Evolutionary conservation across 2,329 filamentous ascomycete genomes (phyloP).

Genomic region (Neonectria ditissima): DNA sequence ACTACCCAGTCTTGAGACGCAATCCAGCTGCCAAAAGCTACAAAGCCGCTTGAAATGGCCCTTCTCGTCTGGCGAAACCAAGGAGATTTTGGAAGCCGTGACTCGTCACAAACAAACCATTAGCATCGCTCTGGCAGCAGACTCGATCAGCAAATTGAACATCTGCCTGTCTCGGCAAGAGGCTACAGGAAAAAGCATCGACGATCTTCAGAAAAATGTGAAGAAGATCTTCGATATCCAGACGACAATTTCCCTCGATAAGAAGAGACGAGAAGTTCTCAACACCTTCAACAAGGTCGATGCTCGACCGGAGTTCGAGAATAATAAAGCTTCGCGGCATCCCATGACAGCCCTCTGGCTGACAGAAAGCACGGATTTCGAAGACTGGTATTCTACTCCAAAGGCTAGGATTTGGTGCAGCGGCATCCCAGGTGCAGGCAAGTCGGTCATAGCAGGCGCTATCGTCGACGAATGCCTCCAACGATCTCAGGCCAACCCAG

Average conservation of each 20-base stretch:
- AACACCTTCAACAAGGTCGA: conserved; percentile 16
- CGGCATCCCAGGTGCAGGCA: conserved; percentile 28
- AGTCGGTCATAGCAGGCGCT: conserved; percentile 14
- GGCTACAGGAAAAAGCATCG: not conserved
- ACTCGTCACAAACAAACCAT: conserved; percentile 24
- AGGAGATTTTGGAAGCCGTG: not conserved
- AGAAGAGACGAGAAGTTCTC: not conserved
- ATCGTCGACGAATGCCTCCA: conserved; percentile 15
- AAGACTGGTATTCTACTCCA: not conserved
- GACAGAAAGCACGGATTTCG: not conserved
- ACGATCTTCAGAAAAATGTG: not conserved
- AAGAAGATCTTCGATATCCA: conserved; percentile 8
- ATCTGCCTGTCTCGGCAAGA: conserved; percentile 4
- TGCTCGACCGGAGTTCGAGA: not conserved
- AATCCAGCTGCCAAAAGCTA: too few species aligned
- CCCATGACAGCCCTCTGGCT: conserved; percentile 19
- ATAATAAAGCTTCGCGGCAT: conserved; percentile 1
- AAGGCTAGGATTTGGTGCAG: conserved; percentile 7
- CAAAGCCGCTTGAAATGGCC: conserved; percentile 20
- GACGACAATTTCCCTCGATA: not conserved
- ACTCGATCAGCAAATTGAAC: conserved; percentile 2
- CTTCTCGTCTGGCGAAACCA: conserved; percentile 12
- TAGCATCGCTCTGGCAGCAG: conserved; percentile 7
- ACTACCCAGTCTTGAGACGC: too few species aligned
- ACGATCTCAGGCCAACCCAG: too few species aligned